phyloP scores from a whole-genome alignment of 2,329 filamentous ascomycete genomes.

The Dactylellina cionopaga region DNA sequence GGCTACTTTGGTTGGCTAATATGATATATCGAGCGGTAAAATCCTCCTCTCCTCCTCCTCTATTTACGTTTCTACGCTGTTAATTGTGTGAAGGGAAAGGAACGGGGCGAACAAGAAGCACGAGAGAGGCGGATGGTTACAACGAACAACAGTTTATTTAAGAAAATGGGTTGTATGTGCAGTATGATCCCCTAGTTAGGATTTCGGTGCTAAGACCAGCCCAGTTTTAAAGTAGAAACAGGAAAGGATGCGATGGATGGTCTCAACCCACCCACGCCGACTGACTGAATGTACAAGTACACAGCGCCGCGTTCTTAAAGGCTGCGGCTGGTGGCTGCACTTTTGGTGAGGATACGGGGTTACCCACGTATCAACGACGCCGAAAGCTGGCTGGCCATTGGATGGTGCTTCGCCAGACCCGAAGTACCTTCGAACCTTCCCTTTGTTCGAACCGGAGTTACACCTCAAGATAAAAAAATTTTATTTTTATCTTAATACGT shows the following conservation, averaged over 20 bases:
- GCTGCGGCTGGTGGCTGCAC: constrained; percentile 17
- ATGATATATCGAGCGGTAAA: not conserved
- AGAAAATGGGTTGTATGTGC: too few species aligned
- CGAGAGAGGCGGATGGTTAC: not conserved
- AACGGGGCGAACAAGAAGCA: constrained; percentile 1
- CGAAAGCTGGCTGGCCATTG: not conserved
- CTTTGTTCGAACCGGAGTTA: not conserved
- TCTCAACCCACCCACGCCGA: not conserved
- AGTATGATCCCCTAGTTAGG: constrained; percentile 9
- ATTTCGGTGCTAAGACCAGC: constrained; percentile 13
- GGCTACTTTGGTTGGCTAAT: constrained; percentile 7
- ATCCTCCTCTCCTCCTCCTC: not conserved
- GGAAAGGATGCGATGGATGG: constrained; percentile 23
- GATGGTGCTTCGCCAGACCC: not conserved
- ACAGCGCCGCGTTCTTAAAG: not conserved
- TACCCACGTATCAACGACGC: constrained; percentile 9
- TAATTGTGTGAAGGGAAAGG: not conserved
- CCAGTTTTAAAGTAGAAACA: constrained; percentile 12
- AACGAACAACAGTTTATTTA: constrained; percentile 20
- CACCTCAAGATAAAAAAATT: too few species aligned
- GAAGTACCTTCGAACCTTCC: constrained; percentile 6
- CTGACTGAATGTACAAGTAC: not conserved
- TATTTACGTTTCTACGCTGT: not conserved
- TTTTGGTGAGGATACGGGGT: constrained; percentile 20
- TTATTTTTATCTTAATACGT: not conserved